A percentile compares a stretch with the other conserved stretches of the same genome.
Conservation (phyloP, 306 rosid genomes). For the Lathyrus aphaca region DNA sequence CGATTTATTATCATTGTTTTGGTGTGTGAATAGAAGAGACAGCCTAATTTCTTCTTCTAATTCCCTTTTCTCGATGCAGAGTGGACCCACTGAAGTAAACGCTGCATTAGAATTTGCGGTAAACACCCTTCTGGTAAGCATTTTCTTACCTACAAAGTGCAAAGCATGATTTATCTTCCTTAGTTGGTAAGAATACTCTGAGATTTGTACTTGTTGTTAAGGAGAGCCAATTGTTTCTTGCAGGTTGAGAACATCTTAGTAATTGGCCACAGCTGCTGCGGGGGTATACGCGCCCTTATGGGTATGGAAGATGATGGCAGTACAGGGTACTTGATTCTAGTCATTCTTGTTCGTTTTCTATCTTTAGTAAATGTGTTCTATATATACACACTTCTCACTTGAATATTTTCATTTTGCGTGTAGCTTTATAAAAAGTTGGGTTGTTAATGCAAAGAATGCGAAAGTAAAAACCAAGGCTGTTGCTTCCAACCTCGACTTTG, state of each 20-base stretch:
- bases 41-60: slow-evolving; percentile 12
- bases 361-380: slow-evolving; percentile 9
- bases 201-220: slow-evolving; percentile 11
- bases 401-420: slow-evolving; percentile 33
- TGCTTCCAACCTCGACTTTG: slow-evolving; percentile 74
- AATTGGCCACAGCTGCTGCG: slow-evolving; percentile 98
- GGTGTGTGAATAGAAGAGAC: slow-evolving; percentile 22
- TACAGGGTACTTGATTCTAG: slow-evolving; percentile 54
- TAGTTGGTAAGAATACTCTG: not conserved
- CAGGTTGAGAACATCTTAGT: slow-evolving; percentile 87
- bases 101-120: slow-evolving; percentile 94
- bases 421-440: slow-evolving; percentile 87
- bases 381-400: slow-evolving; percentile 33
- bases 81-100: slow-evolving; percentile 89
- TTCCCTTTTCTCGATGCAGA: slow-evolving; percentile 52
- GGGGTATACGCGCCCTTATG: slow-evolving; percentile 98
- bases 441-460: slow-evolving; percentile 76
- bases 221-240: slow-evolving; percentile 27
- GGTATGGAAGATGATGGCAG: slow-evolving; percentile 70
- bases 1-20: slow-evolving; percentile 6
- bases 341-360: slow-evolving; percentile 32
- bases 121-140: slow-evolving; percentile 72
- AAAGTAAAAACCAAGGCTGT: slow-evolving; percentile 64
- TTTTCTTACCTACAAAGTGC: not conserved
- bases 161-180: slow-evolving; percentile 24